Percentiles rank a stretch among this genome's conserved stretches.
Evolutionary conservation across 2,329 filamentous ascomycete species (phyloP).

Genomic region (Raffaelea albimanens): DNA sequence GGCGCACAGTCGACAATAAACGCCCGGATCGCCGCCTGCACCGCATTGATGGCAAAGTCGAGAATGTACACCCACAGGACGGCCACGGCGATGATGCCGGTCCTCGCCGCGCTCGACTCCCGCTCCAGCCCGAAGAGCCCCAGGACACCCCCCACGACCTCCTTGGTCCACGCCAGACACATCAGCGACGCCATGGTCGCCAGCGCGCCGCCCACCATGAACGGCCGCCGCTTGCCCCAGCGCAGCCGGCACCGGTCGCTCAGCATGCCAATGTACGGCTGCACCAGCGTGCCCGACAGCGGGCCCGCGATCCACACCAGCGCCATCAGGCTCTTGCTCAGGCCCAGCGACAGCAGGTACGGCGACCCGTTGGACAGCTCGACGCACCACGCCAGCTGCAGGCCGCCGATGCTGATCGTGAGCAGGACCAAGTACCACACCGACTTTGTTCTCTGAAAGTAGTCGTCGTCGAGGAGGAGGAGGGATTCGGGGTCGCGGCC

Average conservation of each 20-base stretch:
- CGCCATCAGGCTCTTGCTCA: slow-evolving; percentile 75
- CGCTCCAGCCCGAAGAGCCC: slow-evolving; percentile 59
- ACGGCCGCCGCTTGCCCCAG: slow-evolving; percentile 74
- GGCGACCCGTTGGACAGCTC: slow-evolving; percentile 90
- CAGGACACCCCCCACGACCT: slow-evolving; percentile 60
- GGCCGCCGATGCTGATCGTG: slow-evolving; percentile 75
- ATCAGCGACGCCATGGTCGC: slow-evolving; percentile 61
- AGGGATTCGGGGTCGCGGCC: no score
- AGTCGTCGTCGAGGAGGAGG: slow-evolving; percentile 27
- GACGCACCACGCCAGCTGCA: slow-evolving; percentile 94
- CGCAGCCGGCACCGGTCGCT: slow-evolving; percentile 67
- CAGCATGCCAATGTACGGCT: slow-evolving; percentile 73
- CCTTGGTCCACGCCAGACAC: slow-evolving; percentile 63
- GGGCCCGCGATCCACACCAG: slow-evolving; percentile 80
- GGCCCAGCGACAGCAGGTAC: slow-evolving; percentile 67
- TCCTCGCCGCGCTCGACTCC: slow-evolving; percentile 55
- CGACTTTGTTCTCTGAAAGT: slow-evolving; percentile 62
- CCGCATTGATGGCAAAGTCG: slow-evolving; percentile 92
- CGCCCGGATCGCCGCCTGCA: slow-evolving; percentile 83
- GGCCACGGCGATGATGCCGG: slow-evolving; percentile 63
- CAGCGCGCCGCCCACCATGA: slow-evolving; percentile 62
- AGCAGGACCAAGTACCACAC: slow-evolving; percentile 77
- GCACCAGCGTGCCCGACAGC: slow-evolving; percentile 67
- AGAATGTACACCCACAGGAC: slow-evolving; percentile 82
- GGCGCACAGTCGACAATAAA: slow-evolving; percentile 93